Base-by-base conservation (phyloP, 2,329 filamentous ascomycete genomes). In the Scedosporium boydii region DNA sequence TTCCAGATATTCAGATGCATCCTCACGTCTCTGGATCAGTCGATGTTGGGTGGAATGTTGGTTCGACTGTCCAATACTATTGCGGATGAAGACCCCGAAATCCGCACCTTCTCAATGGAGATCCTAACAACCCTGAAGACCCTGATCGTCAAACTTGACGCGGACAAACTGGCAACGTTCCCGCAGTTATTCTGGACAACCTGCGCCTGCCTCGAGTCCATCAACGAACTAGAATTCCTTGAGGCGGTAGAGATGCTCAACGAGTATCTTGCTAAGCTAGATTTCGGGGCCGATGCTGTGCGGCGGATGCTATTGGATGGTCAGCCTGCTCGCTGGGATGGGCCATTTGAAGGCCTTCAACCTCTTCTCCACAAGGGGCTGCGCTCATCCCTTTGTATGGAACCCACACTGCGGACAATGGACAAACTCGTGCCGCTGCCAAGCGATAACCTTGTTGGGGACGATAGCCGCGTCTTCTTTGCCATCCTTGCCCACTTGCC, bases 141-240 rank as follows among this genome's bases (percentile, higher is more conserved):
- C 0, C 88, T 99, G 55, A 96, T 99, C 63, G 84, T 87, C 67
- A 95, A 93, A 62, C 78, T 98, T 29, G 87, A 93, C 21, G 82
- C 89, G 0, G 84, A 89, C 44, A 89, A 93, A 71, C 80, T 99
- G 1, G 76, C 96, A 58, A 86, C 87, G n/a, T 97, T 96, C 67
- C 95, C 95, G 1, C 93, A 98, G 70, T 79, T 99, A 1, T 98
- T 99, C 75, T 99, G 96, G 96, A 96, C 93, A 0, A 96, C 91
- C 0, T 97, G 93, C 69, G 95, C 95, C 10, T 99, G 95, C 71
- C 78, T 99, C 21, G 93, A 98, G 70, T 98, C 95, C 0, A 96
- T 98, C 70, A 96, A 98, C 66, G 96, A 99, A 74, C 85, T 88
- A 23, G 95, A 99, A 70, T 99, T 96, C 66, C 83, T 95, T 65